Evolutionary conservation across 163 green algal genomes (phyloP).

Genomic region (Scenedesmus sp.): DNA sequence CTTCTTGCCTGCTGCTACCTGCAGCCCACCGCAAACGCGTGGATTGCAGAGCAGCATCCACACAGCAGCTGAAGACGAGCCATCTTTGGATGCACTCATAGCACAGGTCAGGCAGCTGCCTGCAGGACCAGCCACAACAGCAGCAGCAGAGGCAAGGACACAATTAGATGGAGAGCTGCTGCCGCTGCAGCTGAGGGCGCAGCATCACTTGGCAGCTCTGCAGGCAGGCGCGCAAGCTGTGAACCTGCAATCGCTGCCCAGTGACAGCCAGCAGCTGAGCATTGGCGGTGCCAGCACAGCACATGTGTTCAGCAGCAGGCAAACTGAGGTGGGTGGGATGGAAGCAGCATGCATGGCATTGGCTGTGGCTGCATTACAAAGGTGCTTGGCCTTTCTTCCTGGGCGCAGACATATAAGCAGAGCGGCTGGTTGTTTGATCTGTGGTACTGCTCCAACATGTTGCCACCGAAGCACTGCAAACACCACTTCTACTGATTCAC

Average conservation of each 20-base stretch:
- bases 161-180: not conserved
- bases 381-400: not conserved
- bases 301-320: not conserved
- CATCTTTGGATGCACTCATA: not conserved
- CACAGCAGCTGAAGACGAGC: not conserved
- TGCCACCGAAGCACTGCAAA: not conserved
- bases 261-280: conserved; percentile 4
- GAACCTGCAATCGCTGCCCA: conserved; percentile 28
- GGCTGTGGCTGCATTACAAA: not conserved
- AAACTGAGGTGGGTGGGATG: not conserved
- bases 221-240: not conserved
- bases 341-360: not conserved
- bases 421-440: not conserved
- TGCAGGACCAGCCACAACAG: not conserved
- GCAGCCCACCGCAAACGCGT: not conserved
- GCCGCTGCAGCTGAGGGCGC: not conserved
- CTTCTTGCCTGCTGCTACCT: not conserved
- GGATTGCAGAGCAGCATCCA: not conserved
- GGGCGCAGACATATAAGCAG: no score
- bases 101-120: not conserved
- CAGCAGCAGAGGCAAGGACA: not conserved
- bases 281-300: not conserved
- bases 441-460: not conserved
- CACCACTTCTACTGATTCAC: not conserved
- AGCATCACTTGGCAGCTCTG: not conserved